Evolutionary conservation across 2,329 filamentous ascomycete genomes (phyloP).

Genomic region (Aspergillus piperis): DNA sequence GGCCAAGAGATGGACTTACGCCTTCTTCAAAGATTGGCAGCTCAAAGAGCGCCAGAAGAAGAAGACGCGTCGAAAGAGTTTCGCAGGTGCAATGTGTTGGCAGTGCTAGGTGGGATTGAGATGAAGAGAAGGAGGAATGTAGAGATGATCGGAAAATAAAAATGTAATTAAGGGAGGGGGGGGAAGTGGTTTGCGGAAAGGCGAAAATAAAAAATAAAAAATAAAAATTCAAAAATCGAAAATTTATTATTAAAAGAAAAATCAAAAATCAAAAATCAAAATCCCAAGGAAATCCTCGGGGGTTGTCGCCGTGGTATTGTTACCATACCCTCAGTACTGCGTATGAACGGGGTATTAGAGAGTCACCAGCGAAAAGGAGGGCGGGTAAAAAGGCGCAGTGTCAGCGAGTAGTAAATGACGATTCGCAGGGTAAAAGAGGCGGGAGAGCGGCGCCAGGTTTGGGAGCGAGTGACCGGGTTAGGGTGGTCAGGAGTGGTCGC

Average conservation of each 20-base stretch:
- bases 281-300: not conserved
- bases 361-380: not conserved
- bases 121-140: slow-evolving; percentile 24
- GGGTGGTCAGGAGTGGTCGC: slow-evolving; percentile 17
- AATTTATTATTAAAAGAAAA: slow-evolving; percentile 2
- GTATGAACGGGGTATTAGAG: not conserved
- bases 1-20: slow-evolving; percentile 28
- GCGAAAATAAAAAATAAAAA: slow-evolving; percentile 11
- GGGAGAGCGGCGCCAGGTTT: slow-evolving; percentile 21
- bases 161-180: slow-evolving; percentile 16
- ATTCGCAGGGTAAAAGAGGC: slow-evolving; percentile 15
- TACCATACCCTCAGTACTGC: not conserved
- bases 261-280: not conserved
- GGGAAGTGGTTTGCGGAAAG: not conserved
- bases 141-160: slow-evolving; percentile 23
- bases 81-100: slow-evolving; percentile 27
- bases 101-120: slow-evolving; percentile 24
- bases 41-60: slow-evolving; percentile 33
- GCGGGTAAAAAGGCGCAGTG: not conserved
- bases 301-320: slow-evolving; percentile 1
- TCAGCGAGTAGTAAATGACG: slow-evolving; percentile 5
- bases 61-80: slow-evolving; percentile 29
- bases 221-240: slow-evolving; percentile 6
- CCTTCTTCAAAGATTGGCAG: slow-evolving; percentile 30
- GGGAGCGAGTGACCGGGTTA: slow-evolving; percentile 4